A percentile compares a stretch with the other conserved stretches of the same genome.
Conservation (phyloP, 2,329 filamentous ascomycete species). For the Ophiocordyceps camponoti-rufipedis region DNA sequence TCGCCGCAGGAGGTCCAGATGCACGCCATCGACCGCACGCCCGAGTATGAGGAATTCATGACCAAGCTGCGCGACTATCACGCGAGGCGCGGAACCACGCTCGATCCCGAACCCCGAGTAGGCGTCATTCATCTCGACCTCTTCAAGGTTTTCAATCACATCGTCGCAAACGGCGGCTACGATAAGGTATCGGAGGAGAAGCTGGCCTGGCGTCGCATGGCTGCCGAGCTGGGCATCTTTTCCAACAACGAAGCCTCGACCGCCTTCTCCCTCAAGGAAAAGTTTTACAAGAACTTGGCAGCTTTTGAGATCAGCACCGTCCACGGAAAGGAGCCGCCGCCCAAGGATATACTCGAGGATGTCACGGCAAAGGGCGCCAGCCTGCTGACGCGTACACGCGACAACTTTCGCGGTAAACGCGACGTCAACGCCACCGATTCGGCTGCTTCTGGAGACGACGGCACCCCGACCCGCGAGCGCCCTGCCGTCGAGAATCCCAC, state of each 20-base stretch:
- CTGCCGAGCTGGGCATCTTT: constrained; percentile 56
- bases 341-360: constrained; percentile 74
- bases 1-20: constrained; percentile 17
- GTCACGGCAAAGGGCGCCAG: constrained; percentile 72
- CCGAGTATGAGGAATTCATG: constrained; percentile 68
- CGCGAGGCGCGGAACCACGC: constrained; percentile 56
- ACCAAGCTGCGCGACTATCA: constrained; percentile 56
- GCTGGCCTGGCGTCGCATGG: constrained; percentile 69
- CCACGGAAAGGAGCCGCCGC: constrained; percentile 65
- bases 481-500: constrained; percentile 27
- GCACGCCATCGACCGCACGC: constrained; percentile 36
- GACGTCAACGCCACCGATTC: constrained; percentile 36
- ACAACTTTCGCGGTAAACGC: constrained; percentile 46
- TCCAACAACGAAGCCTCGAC: constrained; percentile 63
- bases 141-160: constrained; percentile 58
- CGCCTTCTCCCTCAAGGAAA: constrained; percentile 70
- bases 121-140: constrained; percentile 62
- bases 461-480: constrained; percentile 36
- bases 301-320: constrained; percentile 72
- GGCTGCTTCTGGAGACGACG: constrained; percentile 40
- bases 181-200: constrained; percentile 71
- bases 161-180: constrained; percentile 65
- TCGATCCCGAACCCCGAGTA: constrained; percentile 69
- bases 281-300: constrained; percentile 78
- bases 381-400: constrained; percentile 59